Evolutionary conservation across 1,139 yeast species (phyloP).

Genomic region (Geotrichum carabidarum): DNA sequence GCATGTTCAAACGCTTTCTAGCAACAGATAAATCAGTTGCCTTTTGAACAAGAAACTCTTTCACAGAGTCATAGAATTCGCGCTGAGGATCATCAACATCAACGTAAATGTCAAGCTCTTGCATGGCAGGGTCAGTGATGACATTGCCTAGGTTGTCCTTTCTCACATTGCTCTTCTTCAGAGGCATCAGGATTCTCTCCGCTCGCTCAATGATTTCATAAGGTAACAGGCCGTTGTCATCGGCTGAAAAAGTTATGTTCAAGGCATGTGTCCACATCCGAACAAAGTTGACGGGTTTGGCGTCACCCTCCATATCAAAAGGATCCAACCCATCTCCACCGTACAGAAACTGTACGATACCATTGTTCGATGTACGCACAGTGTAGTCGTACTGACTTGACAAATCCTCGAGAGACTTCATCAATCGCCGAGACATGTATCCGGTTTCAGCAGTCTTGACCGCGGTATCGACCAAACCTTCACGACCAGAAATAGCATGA

Average conservation of each 20-base stretch:
- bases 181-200: conserved; percentile 54
- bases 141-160: conserved; percentile 68
- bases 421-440: conserved; percentile 96
- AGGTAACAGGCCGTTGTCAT: conserved; percentile 61
- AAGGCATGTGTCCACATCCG: conserved; percentile 94
- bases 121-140: conserved; percentile 41
- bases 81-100: conserved; percentile 86
- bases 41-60: conserved; percentile 55
- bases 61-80: conserved; percentile 68
- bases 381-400: conserved; percentile 92
- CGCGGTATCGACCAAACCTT: conserved; percentile 98
- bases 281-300: conserved; percentile 86
- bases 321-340: conserved; percentile 99
- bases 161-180: conserved; percentile 56
- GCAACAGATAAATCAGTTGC: conserved; percentile 53
- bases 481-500: conserved; percentile 99
- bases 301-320: conserved; percentile 98
- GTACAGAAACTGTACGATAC: conserved; percentile 94
- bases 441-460: conserved; percentile 99
- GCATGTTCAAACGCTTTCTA: conserved; percentile 53
- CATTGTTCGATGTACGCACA: conserved; percentile 89
- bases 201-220: conserved; percentile 57
- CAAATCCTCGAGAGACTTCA: conserved; percentile 96
- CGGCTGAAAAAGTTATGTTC: conserved; percentile 59
- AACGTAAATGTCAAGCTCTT: conserved; percentile 40